These are phyloP conservation scores for Trichoderma gracile DNA, from an alignment of 2,329 filamentous ascomycete genomes.

Conservation along the genomic window DNA sequence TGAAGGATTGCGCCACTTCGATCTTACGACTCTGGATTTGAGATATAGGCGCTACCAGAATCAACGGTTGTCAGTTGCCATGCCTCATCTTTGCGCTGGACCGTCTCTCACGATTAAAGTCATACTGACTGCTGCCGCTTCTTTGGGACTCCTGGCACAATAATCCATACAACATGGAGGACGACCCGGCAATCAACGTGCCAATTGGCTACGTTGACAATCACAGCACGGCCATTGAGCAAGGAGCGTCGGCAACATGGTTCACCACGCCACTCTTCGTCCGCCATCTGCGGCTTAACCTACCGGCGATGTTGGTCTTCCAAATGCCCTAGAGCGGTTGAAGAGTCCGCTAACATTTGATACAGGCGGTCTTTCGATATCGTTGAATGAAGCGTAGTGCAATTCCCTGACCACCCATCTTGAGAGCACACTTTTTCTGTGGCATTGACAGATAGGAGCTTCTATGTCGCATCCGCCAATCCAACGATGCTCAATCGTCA, in stretches of 20 bases:
- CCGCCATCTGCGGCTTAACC: no score
- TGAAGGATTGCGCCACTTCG: background rate
- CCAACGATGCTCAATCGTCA: background rate
- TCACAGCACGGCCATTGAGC: no score
- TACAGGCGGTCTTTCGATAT: background rate
- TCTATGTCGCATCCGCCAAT: background rate
- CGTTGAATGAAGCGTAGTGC: background rate
- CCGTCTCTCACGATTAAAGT: no score
- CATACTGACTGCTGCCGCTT: background rate
- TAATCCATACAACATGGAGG: no score
- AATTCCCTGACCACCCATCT: background rate
- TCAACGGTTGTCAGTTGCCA: background rate
- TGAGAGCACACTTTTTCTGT: background rate
- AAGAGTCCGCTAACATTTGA: background rate
- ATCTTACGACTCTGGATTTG: background rate
- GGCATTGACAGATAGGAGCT: background rate
- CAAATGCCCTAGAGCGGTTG: background rate
- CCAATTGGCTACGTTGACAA: no score
- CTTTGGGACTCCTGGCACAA: background rate
- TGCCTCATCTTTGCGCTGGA: background rate
- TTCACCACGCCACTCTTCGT: no score
- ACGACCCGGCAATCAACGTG: no score
- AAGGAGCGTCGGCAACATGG: no score
- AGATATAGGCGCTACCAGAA: background rate
- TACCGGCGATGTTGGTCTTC: no score